A percentile compares a stretch with the other conserved stretches of the same genome.
These are phyloP conservation scores for Saccharomycopsis oosterbeekiorum DNA, from an alignment of 805 yeast species.

Conservation along the genomic window DNA sequence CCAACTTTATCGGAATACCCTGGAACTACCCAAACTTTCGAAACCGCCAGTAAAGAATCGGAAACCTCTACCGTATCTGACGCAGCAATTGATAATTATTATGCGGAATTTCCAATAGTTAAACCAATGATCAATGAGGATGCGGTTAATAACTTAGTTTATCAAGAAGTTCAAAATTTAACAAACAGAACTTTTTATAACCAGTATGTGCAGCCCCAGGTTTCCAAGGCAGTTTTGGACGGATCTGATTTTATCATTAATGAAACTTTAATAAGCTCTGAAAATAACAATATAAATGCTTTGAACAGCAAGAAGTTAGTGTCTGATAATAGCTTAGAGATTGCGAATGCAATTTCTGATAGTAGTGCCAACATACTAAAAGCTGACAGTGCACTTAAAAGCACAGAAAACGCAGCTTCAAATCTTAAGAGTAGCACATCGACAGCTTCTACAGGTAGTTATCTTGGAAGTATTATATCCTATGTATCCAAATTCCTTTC, in stretches of 20 bases:
- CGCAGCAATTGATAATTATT: background rate
- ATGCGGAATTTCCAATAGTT: background rate
- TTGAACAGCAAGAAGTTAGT: background rate
- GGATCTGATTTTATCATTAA: slow-evolving; percentile 5
- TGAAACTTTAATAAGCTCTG: background rate
- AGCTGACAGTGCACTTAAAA: background rate
- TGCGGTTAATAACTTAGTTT: slow-evolving; percentile 5
- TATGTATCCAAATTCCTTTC: slow-evolving; percentile 4
- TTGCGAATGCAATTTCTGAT: background rate
- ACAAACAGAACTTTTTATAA: slow-evolving; percentile 13
- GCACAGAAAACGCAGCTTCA: background rate
- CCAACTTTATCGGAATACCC: background rate
- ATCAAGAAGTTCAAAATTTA: slow-evolving; percentile 6
- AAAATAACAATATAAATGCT: background rate
- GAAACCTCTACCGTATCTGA: background rate
- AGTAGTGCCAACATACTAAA: background rate
- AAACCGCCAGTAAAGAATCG: too few relatives aligned
- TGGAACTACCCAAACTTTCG: background rate
- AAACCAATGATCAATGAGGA: background rate
- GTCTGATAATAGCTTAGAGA: background rate
- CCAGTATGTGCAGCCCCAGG: slow-evolving; percentile 6
- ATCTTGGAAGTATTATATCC: background rate
- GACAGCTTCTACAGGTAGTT: background rate
- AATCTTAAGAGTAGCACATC: background rate
- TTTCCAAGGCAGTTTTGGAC: slow-evolving; percentile 5